A percentile compares a stretch with the other conserved stretches of the same genome.
phyloP scores from a whole-genome alignment of 2,329 filamentous ascomycete genomes.

The Colletotrichum orchidophilum region DNA sequence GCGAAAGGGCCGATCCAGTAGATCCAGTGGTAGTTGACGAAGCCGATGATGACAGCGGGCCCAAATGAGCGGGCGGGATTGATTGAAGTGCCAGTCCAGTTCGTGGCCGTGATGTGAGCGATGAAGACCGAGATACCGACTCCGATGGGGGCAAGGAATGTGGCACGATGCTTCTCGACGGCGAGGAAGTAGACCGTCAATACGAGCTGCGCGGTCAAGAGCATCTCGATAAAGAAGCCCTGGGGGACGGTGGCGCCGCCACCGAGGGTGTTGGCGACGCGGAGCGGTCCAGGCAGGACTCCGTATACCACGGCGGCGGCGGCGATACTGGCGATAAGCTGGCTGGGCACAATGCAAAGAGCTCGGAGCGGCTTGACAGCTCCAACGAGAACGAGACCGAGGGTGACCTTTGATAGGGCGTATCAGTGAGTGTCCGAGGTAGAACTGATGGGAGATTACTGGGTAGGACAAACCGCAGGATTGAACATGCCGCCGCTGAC shows the following conservation, averaged over 20 bases:
- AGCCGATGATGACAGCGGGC: constrained; percentile 53
- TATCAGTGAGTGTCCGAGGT: not conserved
- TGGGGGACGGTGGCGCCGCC: constrained; percentile 60
- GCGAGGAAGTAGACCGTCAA: constrained; percentile 75
- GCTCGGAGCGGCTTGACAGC: constrained; percentile 62
- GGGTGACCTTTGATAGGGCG: constrained; percentile 52
- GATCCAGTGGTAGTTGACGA: constrained; percentile 60
- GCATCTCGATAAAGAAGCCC: constrained; percentile 74
- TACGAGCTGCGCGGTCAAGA: constrained; percentile 72
- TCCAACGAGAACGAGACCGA: constrained; percentile 66
- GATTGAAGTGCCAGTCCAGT: constrained; percentile 57
- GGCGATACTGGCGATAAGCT: constrained; percentile 67
- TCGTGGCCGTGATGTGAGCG: constrained; percentile 52
- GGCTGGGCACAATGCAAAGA: constrained; percentile 61
- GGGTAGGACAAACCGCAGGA: constrained; percentile 39
- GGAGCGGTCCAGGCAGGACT: constrained; percentile 64
- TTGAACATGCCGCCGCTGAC: constrained; percentile 63
- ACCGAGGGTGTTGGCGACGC: constrained; percentile 64
- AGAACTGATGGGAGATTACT: not conserved
- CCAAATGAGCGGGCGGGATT: constrained; percentile 63
- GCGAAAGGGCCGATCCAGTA: constrained; percentile 45
- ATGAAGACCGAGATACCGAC: constrained; percentile 79
- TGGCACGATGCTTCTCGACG: constrained; percentile 77
- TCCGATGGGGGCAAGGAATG: constrained; percentile 75
- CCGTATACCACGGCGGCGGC: constrained; percentile 65